Percentiles rank a stretch among this genome's conserved stretches.
phyloP scores from a whole-genome alignment of 257 asterid species.

The Dorcoceras hygrometricum region DNA sequence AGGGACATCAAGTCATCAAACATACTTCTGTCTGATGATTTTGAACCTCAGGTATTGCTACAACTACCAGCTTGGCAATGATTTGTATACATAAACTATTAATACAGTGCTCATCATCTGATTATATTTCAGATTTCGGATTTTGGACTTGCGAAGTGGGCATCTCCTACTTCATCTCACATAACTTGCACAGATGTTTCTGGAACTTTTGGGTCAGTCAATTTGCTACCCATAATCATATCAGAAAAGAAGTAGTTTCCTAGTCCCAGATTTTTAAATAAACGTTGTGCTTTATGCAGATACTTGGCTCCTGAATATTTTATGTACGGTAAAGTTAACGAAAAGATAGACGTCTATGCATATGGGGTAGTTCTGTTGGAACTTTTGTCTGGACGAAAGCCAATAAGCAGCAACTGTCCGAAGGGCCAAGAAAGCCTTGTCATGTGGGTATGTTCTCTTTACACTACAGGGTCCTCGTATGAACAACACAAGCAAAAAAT shows the following conservation, averaged over 20 bases:
- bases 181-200: constrained; percentile 81
- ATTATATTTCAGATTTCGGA: constrained; percentile 70
- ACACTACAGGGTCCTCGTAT: not conserved
- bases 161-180: constrained; percentile 67
- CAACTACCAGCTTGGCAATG: not conserved
- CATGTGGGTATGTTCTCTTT: constrained; percentile 77
- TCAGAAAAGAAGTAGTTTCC: not conserved
- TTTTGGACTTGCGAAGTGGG: constrained; percentile 97
- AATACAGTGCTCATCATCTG: constrained; percentile 7
- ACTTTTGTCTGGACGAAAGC: constrained; percentile 92
- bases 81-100: constrained; percentile 6
- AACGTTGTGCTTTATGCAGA: constrained; percentile 32
- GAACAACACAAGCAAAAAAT: not conserved
- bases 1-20: constrained; percentile 95
- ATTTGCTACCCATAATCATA: constrained; percentile 19
- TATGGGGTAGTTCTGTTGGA: constrained; percentile 96
- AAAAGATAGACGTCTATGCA: constrained; percentile 91
- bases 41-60: constrained; percentile 80
- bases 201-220: constrained; percentile 87
- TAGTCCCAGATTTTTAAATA: constrained; percentile 17
- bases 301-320: constrained; percentile 99
- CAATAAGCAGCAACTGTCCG: constrained; percentile 69
- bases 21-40: constrained; percentile 76
- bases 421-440: constrained; percentile 98
- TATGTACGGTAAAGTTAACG: constrained; percentile 92